These are phyloP conservation scores for Daphne laureola DNA, from an alignment of 441 rosid species.

Conservation along the genomic window DNA sequence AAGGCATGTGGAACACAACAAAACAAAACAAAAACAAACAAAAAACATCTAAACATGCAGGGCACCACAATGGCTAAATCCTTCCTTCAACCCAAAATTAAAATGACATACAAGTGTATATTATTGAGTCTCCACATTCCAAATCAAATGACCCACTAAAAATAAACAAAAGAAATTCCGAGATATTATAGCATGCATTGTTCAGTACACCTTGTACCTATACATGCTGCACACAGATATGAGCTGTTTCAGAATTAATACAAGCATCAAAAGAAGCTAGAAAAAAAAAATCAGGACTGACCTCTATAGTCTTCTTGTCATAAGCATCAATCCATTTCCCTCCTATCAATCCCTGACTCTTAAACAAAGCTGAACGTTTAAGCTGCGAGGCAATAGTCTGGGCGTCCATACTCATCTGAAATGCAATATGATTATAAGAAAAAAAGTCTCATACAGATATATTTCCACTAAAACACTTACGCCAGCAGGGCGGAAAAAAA, in stretches of 20 bases:
- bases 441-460: background rate
- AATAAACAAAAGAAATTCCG: no score
- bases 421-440: constrained; percentile 5
- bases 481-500: no score
- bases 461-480: background rate
- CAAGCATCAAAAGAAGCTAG: background rate
- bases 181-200: no score
- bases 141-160: no score
- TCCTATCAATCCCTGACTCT: constrained; percentile 71
- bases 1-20: no score
- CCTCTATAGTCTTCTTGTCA: constrained; percentile 72
- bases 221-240: background rate
- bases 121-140: no score
- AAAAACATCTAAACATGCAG: no score
- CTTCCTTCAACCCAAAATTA: no score
- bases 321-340: constrained; percentile 82
- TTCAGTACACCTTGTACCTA: no score
- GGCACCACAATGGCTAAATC: no score
- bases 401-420: constrained; percentile 54
- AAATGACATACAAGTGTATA: no score
- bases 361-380: constrained; percentile 46
- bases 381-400: constrained; percentile 37
- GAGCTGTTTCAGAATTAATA: background rate
- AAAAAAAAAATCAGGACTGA: constrained; percentile 9
- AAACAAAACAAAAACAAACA: no score